Conservation (phyloP, 2,329 filamentous ascomycete genomes). For the Leptodontidium sp. region DNA sequence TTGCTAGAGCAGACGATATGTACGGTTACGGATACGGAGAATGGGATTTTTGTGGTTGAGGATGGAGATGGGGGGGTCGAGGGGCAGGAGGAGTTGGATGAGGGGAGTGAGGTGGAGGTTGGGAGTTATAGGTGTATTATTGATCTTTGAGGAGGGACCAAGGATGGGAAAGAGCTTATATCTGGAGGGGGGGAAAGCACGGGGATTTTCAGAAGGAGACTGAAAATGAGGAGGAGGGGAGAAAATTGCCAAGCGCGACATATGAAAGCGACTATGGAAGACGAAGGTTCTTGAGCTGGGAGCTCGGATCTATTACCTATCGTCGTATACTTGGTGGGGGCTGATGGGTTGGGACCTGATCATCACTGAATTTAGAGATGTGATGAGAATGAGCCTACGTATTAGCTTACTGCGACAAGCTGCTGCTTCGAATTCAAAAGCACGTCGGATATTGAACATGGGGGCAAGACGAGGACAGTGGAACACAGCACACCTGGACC, state of each 20-base stretch:
- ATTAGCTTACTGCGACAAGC: too few species aligned
- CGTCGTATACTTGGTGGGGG: too few species aligned
- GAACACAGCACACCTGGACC: neutral
- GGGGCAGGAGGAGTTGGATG: conserved; percentile 18
- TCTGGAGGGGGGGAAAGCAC: neutral
- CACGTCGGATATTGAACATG: too few species aligned
- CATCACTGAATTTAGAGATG: too few species aligned
- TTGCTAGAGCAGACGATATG: conserved; percentile 25
- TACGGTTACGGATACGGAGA: conserved; percentile 26
- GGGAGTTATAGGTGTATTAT: conserved; percentile 27
- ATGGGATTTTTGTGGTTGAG: conserved; percentile 19
- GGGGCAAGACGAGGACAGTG: neutral
- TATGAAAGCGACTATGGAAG: neutral
- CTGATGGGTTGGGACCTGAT: too few species aligned
- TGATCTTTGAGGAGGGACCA: neutral
- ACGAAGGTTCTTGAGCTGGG: neutral
- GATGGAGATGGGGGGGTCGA: neutral
- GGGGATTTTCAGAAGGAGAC: neutral
- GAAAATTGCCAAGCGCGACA: neutral
- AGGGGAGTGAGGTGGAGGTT: conserved; percentile 13
- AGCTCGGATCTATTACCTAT: neutral
- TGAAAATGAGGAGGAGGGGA: neutral
- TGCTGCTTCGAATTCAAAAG: too few species aligned
- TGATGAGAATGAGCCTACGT: too few species aligned
- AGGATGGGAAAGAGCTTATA: neutral